Evolutionary conservation across 192 early-diverging fungal species (phyloP).

Genomic region (Coemansia nantahalensis): DNA sequence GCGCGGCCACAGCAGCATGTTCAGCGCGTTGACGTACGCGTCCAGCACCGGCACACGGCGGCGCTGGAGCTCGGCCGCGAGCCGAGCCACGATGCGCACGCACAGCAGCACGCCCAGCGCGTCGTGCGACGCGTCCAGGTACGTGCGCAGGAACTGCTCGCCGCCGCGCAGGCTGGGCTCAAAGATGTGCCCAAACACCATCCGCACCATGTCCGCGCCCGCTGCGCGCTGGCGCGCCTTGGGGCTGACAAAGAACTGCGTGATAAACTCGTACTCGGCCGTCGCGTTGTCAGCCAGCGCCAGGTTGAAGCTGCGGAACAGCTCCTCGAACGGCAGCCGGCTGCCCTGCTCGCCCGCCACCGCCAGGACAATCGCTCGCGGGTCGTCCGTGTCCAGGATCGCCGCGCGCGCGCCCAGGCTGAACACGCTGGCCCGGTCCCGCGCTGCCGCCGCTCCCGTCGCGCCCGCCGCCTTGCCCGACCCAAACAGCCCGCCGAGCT

Average conservation of each 20-base stretch:
- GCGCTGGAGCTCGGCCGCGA: conserved; percentile 78
- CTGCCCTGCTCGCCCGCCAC: conserved; percentile 45
- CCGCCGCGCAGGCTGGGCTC: conserved; percentile 57
- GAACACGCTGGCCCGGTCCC: conserved; percentile 83
- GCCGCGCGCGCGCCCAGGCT: conserved; percentile 81
- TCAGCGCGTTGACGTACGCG: conserved; percentile 82
- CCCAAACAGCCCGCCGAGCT: conserved; percentile 71
- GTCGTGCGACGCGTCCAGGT: conserved; percentile 78
- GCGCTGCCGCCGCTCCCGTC: conserved; percentile 19
- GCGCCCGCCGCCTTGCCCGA: conserved; percentile 55
- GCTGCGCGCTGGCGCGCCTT: conserved; percentile 59
- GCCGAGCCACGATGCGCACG: conserved; percentile 81
- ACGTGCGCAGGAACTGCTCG: conserved; percentile 62
- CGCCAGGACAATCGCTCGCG: conserved; percentile 76
- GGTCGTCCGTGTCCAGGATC: conserved; percentile 68
- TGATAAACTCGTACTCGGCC: conserved; percentile 90
- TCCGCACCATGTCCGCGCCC: conserved; percentile 59
- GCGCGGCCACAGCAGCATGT: conserved; percentile 93
- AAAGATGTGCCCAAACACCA: conserved; percentile 85
- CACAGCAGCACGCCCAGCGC: conserved; percentile 89
- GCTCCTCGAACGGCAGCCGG: conserved; percentile 69
- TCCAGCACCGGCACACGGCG: conserved; percentile 77
- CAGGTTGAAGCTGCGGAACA: conserved; percentile 90
- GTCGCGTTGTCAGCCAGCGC: conserved; percentile 93
- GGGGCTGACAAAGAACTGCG: conserved; percentile 84